A percentile compares a stretch with the other conserved stretches of the same genome.
These are phyloP conservation scores for Amaranthus tricolor DNA, from an alignment of 179 eudicot genomes.

Conservation along the genomic window DNA sequence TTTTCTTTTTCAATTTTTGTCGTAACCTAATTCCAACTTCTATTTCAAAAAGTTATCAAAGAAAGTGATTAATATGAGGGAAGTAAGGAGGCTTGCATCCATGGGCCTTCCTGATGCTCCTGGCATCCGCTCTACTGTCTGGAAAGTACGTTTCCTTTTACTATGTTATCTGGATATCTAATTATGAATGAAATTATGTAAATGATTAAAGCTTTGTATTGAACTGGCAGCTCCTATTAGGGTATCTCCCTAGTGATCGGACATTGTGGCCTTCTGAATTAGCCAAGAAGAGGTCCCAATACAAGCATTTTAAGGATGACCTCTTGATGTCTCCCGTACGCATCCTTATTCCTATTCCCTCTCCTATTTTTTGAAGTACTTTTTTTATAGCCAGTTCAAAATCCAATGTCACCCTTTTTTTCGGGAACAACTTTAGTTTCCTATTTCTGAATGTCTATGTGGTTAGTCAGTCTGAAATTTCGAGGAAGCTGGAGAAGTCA, in stretches of 20 bases:
- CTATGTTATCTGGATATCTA: not conserved
- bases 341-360: not conserved
- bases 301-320: slow-evolving; percentile 81
- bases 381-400: not conserved
- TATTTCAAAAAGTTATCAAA: slow-evolving; percentile 54
- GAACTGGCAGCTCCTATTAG: slow-evolving; percentile 65
- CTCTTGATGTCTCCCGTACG: slow-evolving; percentile 94
- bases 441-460: slow-evolving; percentile 57
- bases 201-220: not conserved
- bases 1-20: not conserved
- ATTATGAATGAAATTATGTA: not conserved
- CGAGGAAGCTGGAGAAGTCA: slow-evolving; percentile 75
- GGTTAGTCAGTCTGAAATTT: slow-evolving; percentile 97
- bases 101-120: slow-evolving; percentile 91
- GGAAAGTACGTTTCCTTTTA: slow-evolving; percentile 59
- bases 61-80: slow-evolving; percentile 81
- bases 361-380: too few species aligned
- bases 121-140: slow-evolving; percentile 69
- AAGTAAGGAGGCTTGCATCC: slow-evolving; percentile 78
- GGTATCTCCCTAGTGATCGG: slow-evolving; percentile 79
- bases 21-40: not conserved
- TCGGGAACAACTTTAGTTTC: slow-evolving; percentile 20
- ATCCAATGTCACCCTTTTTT: not conserved
- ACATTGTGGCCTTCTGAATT: slow-evolving; percentile 80
- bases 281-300: slow-evolving; percentile 83